These are phyloP conservation scores for Hygrocybe coccinea DNA, from an alignment of 768 basidiomycete species.

Conservation along the genomic window DNA sequence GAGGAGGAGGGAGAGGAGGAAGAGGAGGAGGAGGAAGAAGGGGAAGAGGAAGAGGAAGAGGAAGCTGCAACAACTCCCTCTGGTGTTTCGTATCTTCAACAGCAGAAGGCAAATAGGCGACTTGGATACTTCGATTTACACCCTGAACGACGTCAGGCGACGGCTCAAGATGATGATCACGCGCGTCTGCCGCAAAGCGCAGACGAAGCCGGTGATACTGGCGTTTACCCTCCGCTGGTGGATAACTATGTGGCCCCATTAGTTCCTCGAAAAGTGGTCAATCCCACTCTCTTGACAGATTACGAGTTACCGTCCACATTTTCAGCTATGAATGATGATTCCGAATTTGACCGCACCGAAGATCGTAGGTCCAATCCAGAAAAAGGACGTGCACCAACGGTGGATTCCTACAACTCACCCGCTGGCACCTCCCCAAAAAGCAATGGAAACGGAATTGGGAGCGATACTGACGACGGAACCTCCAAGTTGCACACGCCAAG, in stretches of 20 bases:
- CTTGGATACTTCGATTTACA: slow-evolving; percentile 76
- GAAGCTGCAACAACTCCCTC: slow-evolving; percentile 15
- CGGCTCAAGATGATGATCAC: slow-evolving; percentile 34
- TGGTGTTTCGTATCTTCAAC: slow-evolving; percentile 20
- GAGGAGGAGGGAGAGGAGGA: slow-evolving; percentile 13
- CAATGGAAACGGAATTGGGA: slow-evolving; percentile 7
- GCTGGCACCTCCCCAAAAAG: background rate
- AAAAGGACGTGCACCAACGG: background rate
- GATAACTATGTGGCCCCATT: slow-evolving; percentile 4
- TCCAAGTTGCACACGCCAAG: slow-evolving; percentile 35
- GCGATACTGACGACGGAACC: slow-evolving; percentile 15
- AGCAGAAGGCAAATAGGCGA: slow-evolving; percentile 39
- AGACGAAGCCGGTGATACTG: slow-evolving; percentile 28
- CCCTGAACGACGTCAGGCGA: slow-evolving; percentile 56
- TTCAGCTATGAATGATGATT: background rate
- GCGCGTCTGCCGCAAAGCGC: slow-evolving; percentile 28
- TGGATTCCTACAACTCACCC: background rate
- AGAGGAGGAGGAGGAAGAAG: slow-evolving; percentile 15
- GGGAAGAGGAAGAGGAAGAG: slow-evolving; percentile 19
- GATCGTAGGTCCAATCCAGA: background rate
- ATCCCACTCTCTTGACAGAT: background rate
- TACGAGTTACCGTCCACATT: background rate
- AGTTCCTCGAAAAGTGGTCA: background rate
- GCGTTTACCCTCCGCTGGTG: slow-evolving; percentile 6
- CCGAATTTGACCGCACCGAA: background rate